Evolutionary conservation across 345 rosid species (phyloP), one percentile per base, ranked within the genome.

Genomic region (Noccaea bulbosa): DNA sequence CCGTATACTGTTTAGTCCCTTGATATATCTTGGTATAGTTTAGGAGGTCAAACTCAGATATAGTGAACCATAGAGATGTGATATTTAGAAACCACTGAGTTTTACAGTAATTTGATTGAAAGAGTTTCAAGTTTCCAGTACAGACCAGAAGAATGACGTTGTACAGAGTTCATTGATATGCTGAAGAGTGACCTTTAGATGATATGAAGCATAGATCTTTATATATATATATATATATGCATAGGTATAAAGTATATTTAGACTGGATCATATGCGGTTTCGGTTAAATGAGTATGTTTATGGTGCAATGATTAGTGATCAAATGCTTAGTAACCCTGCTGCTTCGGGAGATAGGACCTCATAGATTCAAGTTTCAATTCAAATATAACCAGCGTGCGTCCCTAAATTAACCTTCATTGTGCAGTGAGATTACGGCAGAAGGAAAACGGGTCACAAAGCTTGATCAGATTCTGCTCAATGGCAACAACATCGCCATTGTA

Each of bases 401-500:
- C 22, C 48, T 72, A 53, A 71, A 0, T 10, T 40, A 44, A 22
- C 47, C 48, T 40, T 59, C 41, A 0, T n/a, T 12, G 56, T 61
- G 69, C 80, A 92, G 99, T 74, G 99, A 91, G 81, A 87, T 95
- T 69, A 85, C 99, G 24, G 54, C 96, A 38, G 99, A 94, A 83
- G 98, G 97, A 57, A 81, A 89, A 60, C 78, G 98, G 69, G 85
- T 92, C 43, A 90, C 98, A 17, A 95, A 92, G 91, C 98, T 92
- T 60, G 96, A 92, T 82, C 97, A 92, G 78, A 95, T 95, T 71
- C 75, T 95, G 69, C 95, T 89, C 56, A 94, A 91, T 15, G 97
- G 99, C 67, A 94, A 91, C 85, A 88, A 91, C 83, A 91, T 91
- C 59, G 98, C 98, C 49, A 89, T 89, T 71, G 96, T 91, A 81